Base-by-base conservation (phyloP, 768 basidiomycete species). In the Erythrobasidium yunnanense region DNA sequence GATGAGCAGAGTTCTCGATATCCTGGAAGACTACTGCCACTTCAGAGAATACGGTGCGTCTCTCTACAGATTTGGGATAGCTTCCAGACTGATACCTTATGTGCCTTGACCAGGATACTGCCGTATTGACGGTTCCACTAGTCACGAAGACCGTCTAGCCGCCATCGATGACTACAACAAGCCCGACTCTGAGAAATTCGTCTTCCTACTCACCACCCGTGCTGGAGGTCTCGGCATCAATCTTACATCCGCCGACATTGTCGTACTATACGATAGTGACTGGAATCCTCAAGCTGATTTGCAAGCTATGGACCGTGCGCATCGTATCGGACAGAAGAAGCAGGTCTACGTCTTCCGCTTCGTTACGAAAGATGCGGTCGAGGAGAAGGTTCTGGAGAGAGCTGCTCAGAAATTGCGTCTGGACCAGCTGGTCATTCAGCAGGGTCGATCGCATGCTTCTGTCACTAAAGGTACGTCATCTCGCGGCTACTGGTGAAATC, bases 251-350 rank as follows among this genome's bases (percentile, higher is more conserved):
- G 95, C 95, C 8, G 95, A 97, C 76, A 81, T 96, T 46, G 93
- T 99, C 54, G 85, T 97, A 0, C 78, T 97, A 4, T 97, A 96
- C 70, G 95, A 99, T 72, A 89, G 87, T 68, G 95, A 99, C 75
- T 97, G 95, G 92, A 99, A 97, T 76, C 93, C 95, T 1, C 95
- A 99, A 78, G 95, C 93, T 1, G 95, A 99, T 79, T 77, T 99
- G 50, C 95, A 99, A 75, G 95, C 95, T 3, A 68, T 68, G 93
- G 91, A 97, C 74, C 87, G 90, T 65, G 92, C 92, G 0, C 91
- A 93, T 78, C 87, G 90, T 65, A 93, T 93, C 68, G 91, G 91
- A 2, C 91, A 96, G 78, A 93, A 88, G 49, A 96, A 93, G 77
- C 91, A 96, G 76, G 92, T 95, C 20, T 92, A 90, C 72, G 92